Evolutionary conservation across 139 green algal species (phyloP), one percentile per base, ranked within the genome.

Genomic region (Parachlorella kessleri): DNA sequence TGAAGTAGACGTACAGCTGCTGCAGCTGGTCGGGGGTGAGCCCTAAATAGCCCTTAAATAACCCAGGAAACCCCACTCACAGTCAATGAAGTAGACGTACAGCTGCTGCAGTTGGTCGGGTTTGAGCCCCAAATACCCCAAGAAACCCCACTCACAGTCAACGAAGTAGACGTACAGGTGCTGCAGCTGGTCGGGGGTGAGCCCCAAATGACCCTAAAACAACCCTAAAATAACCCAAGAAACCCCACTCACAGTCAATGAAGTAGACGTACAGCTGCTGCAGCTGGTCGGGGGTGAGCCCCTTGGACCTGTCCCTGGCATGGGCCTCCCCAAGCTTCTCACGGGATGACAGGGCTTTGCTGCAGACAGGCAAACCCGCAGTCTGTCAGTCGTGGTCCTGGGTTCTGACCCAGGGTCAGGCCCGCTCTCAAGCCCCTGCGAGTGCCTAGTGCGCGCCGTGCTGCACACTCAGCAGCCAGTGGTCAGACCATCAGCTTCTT

Each of bases 181-280:
- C 18, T 63, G 18, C 18, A 63, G 18, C 53, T 63, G 53, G 53
- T 21, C 18, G 18, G 18, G 23, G 53, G 53, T 21, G 53, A 63
- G 53, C 18, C 53, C 53, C 18, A 1, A 63, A n/a, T n/a, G n/a
- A n/a, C n/a, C n/a, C n/a, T n/a, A n/a, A n/a, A n/a, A n/a, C n/a
- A n/a, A n/a, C n/a, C n/a, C n/a, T 18, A 48, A 3, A 33, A 28
- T 8, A 66, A 5, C 37, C 37, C 24, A 39, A 10, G 7, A 7
- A n/a, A 28, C 8, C 38, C 26, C 6, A 1, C 86, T 83, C 54
- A 93, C 89, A 88, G 53, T 72, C 70, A 2, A 84, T 79, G 55
- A 91, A 90, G 70, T 87, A 83, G 10, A 64, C 73, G 55, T 90
- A 88, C 3, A 93, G 86, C 72, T 93, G 85, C 18, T 85, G 70